These are phyloP conservation scores for Penicillium daleae DNA, from an alignment of 495 filamentous ascomycete species.

Conservation along the genomic window DNA sequence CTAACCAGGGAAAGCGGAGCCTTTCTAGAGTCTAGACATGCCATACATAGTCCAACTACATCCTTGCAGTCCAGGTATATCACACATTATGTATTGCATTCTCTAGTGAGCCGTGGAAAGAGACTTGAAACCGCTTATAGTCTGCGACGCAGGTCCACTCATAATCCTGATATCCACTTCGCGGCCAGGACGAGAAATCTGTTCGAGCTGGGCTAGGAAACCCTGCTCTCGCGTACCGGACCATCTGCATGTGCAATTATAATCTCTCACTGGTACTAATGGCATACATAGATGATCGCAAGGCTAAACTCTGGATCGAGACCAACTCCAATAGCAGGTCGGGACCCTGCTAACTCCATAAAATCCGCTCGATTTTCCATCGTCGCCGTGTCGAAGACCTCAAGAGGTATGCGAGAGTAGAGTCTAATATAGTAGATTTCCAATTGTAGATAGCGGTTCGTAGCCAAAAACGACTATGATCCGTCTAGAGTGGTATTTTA, in stretches of 20 bases:
- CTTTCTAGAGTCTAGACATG: background rate
- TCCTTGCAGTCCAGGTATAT: background rate
- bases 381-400: background rate
- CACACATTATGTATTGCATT: background rate
- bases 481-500: background rate
- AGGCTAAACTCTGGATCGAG: background rate
- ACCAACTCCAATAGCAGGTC: background rate
- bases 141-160: background rate
- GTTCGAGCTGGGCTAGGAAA: background rate
- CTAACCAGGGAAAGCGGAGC: background rate
- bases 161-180: background rate
- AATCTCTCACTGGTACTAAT: background rate
- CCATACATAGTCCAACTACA: background rate
- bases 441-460: background rate
- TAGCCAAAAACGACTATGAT: background rate
- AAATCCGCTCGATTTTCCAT: background rate
- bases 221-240: constrained; percentile 1
- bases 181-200: background rate
- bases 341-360: background rate
- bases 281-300: constrained; percentile 1
- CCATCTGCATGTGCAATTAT: constrained; percentile 4
- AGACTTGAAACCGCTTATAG: background rate
- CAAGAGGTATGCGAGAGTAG: background rate
- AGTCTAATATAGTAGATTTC: background rate
- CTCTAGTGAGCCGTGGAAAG: background rate